Evolutionary conservation across 1,139 yeast genomes (phyloP), one percentile per base, ranked within the genome.

Genomic region (Lodderomyces elongisporus): DNA sequence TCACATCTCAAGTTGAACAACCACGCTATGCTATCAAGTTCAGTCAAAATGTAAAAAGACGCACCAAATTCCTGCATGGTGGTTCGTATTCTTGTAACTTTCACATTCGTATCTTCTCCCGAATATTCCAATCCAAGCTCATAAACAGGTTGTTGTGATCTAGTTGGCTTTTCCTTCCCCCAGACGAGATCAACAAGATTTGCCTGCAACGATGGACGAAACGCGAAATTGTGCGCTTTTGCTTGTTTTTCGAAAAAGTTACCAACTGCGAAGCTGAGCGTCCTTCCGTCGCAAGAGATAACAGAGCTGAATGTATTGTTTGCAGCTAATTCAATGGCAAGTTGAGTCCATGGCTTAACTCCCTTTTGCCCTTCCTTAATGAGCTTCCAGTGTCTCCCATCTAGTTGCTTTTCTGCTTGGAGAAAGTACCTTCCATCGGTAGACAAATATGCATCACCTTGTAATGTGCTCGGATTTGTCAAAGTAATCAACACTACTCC

Each of bases 401-500:
- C 69, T 24, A 68, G 48, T 40, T 68, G 65, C 33, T 61, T 57
- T 34, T 64, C 66, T 1, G 74, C 74, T 42, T 68, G 74, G 22
- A 66, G 46, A 45, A 73, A 75, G 50, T 75, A 75, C 32, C 81
- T 52, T 0, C 80, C 79, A 49, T 75, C 81, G 0, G 81, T 75
- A 1, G 78, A 68, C 23, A 75, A 49, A 0, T 71, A 75, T 4
- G 73, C 73, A 22, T 50, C 70, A 41, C 66, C 74, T 15, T 47
- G 38, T 33, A 60, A 48, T 2, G 40, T 35, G 1, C 49, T 55
- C 2, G 36, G 54, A 39, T 63, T 62, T 9, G 57, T 60, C 30
- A 70, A 51, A 0, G 78, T 69, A 7, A 75, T 61, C 9, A 75
- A 60, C 2, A 77, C 77, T 15, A 73, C 52, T 8, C 81, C 81